Evolutionary conservation across 2,329 filamentous ascomycete genomes (phyloP), one percentile per base, ranked within the genome.

Genomic region (Neopestalotiopsis rosae): DNA sequence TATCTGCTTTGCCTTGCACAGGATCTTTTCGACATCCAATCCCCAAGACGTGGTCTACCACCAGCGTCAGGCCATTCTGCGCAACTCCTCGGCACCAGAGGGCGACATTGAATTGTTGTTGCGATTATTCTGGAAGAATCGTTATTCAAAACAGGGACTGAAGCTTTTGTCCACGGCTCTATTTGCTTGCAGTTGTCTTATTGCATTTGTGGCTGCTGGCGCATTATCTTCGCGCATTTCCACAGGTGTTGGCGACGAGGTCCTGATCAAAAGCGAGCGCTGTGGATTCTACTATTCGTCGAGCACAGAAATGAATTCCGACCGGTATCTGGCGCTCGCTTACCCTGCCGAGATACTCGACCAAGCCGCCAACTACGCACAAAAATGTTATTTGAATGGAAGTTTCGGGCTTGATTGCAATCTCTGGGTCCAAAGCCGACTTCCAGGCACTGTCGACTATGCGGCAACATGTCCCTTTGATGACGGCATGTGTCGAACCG

Each of bases 181-280:
- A 1, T 32, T 68, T 13, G 64, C 69, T 17, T 5, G 67, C 58
- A n/a, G 14, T 13, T 69, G 20, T 24, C 20, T 73, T 1, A 49
- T 9, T 2, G 42, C 30, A 3, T 74, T 74, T 28, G 70, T 67
- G 0, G 62, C 66, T 1, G 70, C 72, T 1, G 71, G 71, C 17
- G 70, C 68, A 12, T 72, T 70, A 45, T 69, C 72, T 0, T 72
- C 71, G 3, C 67, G 52, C 17, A 73, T 74, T n/a, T 71, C 72
- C 14, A 65, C 68, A 1, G 59, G 67, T 2, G 61, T 61, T 13
- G 67, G 70, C 3, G 62, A 69, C 20, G 71, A 74, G n/a, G 71
- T 74, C 2, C 28, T 74, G 10, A n/a, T 72, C 3, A 61, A 24
- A 2, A 49, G 71, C n/a, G n/a, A 40, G n/a, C 2, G 49, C 2